Conservation (phyloP, 2,329 filamentous ascomycete genomes). For the Pseudovirgaria hyperparasitica region DNA sequence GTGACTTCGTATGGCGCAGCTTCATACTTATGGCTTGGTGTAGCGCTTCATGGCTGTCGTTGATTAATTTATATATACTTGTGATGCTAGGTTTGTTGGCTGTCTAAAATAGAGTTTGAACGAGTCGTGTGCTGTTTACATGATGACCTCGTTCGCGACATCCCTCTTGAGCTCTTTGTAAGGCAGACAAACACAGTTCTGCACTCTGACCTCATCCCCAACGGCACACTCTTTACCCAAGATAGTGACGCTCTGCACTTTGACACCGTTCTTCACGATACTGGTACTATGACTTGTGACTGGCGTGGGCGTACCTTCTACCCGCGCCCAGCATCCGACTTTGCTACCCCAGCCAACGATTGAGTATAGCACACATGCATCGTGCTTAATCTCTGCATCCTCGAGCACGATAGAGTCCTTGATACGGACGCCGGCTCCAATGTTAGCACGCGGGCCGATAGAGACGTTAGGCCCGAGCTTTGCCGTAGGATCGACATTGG, state of each 20-base stretch:
- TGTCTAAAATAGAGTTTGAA: too few relatives aligned
- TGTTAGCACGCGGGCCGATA: slow-evolving; percentile 73
- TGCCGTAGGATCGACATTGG: slow-evolving; percentile 81
- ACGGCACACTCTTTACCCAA: slow-evolving; percentile 92
- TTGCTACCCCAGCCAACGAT: slow-evolving; percentile 97
- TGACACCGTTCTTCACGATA: slow-evolving; percentile 94
- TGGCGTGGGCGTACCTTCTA: slow-evolving; percentile 86
- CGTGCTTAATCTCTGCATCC: slow-evolving; percentile 90
- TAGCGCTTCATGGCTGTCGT: too few relatives aligned
- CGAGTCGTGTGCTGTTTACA: slow-evolving; percentile 51
- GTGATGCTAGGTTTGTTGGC: too few relatives aligned
- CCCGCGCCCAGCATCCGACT: slow-evolving; percentile 93
- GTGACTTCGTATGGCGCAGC: too few relatives aligned
- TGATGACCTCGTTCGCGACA: slow-evolving; percentile 77
- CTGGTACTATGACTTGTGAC: slow-evolving; percentile 82
- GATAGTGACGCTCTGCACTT: slow-evolving; percentile 97
- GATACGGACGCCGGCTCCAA: slow-evolving; percentile 79
- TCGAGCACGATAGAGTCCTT: slow-evolving; percentile 96
- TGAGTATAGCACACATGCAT: slow-evolving; percentile 86
- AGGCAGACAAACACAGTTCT: slow-evolving; percentile 95
- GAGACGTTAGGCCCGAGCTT: slow-evolving; percentile 97
- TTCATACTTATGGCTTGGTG: too few relatives aligned
- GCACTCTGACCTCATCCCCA: slow-evolving; percentile 85
- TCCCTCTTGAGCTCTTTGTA: slow-evolving; percentile 98
- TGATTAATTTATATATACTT: too few relatives aligned